Conservation (phyloP, 1,139 yeast species). For the Wickerhamomyces sp. region DNA sequence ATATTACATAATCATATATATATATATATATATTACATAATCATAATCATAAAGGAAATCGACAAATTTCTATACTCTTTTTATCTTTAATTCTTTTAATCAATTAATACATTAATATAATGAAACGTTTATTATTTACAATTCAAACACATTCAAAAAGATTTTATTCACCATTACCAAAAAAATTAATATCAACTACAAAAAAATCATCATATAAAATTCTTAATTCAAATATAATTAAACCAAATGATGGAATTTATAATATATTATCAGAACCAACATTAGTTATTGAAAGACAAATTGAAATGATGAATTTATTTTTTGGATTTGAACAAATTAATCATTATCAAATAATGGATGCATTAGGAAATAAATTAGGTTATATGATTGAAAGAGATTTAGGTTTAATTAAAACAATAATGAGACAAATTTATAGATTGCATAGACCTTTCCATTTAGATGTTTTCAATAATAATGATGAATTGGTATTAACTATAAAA, state of each 20-base stretch:
- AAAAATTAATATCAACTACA: constrained; percentile 5
- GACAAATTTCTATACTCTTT: too few species aligned
- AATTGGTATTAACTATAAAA: constrained; percentile 60
- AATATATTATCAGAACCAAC: constrained; percentile 70
- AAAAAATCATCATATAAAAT: neutral
- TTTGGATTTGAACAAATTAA: constrained; percentile 92
- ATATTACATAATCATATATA: too few species aligned
- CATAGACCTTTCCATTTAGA: constrained; percentile 87
- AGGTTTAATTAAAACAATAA: constrained; percentile 61
- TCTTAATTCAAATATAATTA: neutral
- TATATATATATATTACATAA: too few species aligned
- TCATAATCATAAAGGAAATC: too few species aligned
- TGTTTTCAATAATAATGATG: constrained; percentile 68
- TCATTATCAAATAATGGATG: constrained; percentile 67
- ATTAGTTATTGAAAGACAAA: constrained; percentile 76
- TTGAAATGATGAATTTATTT: constrained; percentile 82
- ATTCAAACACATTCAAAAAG: neutral
- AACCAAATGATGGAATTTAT: constrained; percentile 18
- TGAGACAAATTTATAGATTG: constrained; percentile 75
- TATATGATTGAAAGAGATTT: constrained; percentile 76
- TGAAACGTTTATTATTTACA: neutral
- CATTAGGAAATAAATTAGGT: constrained; percentile 71
- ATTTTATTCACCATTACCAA: constrained; percentile 14
- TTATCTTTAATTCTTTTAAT: too few species aligned
- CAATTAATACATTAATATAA: too few species aligned